Evolutionary conservation across 1,284 basidiomycete species (phyloP).

Genomic region (Caloboletus firmus): DNA sequence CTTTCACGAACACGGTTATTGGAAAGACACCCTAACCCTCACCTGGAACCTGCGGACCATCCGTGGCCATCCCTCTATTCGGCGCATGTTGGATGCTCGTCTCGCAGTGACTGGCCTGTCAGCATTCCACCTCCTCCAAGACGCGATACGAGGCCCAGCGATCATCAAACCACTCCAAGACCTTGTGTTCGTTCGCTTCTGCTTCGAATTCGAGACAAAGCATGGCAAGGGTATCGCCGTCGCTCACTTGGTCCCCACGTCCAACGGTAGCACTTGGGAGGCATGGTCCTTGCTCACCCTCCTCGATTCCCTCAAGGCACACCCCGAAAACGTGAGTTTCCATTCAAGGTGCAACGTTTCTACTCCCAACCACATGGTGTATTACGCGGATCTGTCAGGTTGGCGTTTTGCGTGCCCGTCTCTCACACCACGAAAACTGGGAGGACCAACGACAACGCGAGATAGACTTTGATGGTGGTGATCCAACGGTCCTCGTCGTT

Average conservation of each 20-base stretch:
- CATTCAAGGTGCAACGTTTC: not conserved
- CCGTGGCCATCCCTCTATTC: slow-evolving; percentile 22
- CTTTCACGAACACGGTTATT: slow-evolving; percentile 28
- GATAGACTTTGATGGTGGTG: slow-evolving; percentile 13
- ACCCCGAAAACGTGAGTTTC: slow-evolving; percentile 36
- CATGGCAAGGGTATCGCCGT: slow-evolving; percentile 24
- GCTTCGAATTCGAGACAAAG: slow-evolving; percentile 28
- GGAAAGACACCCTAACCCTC: slow-evolving; percentile 32
- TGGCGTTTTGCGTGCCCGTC: slow-evolving; percentile 4
- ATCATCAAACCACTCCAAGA: slow-evolving; percentile 20
- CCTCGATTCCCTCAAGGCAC: slow-evolving; percentile 46
- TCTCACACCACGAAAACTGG: slow-evolving; percentile 13
- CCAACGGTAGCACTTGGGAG: slow-evolving; percentile 19
- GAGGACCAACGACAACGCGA: slow-evolving; percentile 20
- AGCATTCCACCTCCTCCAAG: slow-evolving; percentile 18
- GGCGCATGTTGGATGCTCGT: slow-evolving; percentile 15
- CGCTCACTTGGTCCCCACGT: slow-evolving; percentile 20
- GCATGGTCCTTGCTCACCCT: slow-evolving; percentile 43
- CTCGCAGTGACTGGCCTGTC: slow-evolving; percentile 30
- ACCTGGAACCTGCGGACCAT: slow-evolving; percentile 34
- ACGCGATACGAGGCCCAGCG: slow-evolving; percentile 13
- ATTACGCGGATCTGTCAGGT: slow-evolving; percentile 11
- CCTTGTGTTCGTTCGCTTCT: slow-evolving; percentile 23
- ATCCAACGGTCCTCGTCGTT: slow-evolving; percentile 34
- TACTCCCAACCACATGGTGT: not conserved